Base-by-base conservation (phyloP, 2,329 filamentous ascomycete species). In the Botryotinia globosa region DNA sequence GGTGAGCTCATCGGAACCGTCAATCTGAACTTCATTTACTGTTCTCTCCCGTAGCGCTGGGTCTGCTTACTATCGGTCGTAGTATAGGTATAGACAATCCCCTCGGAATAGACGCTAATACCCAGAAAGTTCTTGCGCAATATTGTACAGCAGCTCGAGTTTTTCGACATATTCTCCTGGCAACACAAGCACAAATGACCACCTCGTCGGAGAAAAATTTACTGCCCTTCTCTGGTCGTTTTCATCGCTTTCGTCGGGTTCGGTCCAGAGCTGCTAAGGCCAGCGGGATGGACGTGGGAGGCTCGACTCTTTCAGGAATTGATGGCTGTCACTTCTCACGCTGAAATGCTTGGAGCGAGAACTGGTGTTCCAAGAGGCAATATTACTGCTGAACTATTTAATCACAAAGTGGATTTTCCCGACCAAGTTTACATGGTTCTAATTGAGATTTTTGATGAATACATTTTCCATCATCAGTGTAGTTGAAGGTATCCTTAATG, bases 371-470 rank as follows among this genome's bases (percentile, higher is more conserved):
- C 29, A 42, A 68, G 39, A 58, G 48, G 69, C 59, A 64, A 64
- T 64, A 64, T 22, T 34, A 29, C 20, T 54, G 51, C 64, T n/a
- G 34, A 39, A 59, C 62, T 68, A 72, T 51, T 22, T 32, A 39
- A 25, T 68, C 34, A 25, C 20, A 37, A 44, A 54, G 59, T 70
- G 67, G 63, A 51, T 34, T 58, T 59, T 48, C 70, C 73, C 70
- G 62, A 72, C 74, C 74, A 77, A 76, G 72, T 74, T 75, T 76
- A 39, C 51, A 72, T 66, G 37, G 10, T 42, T 42, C 51, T 48
- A 39, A 69, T 69, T 37, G 25, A 32, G 58, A 69, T 44, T 29
- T 56, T n/a, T 18, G n/a, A 42, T n/a, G 22, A 42, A 25, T 56
- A 25, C 59, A 44, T n/a, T 69, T 20, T 34, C 67, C 37, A 62